Evolutionary conservation across 1,284 basidiomycete genomes (phyloP), one percentile per base, ranked within the genome.

Genomic region (Porogramme epimiltina): DNA sequence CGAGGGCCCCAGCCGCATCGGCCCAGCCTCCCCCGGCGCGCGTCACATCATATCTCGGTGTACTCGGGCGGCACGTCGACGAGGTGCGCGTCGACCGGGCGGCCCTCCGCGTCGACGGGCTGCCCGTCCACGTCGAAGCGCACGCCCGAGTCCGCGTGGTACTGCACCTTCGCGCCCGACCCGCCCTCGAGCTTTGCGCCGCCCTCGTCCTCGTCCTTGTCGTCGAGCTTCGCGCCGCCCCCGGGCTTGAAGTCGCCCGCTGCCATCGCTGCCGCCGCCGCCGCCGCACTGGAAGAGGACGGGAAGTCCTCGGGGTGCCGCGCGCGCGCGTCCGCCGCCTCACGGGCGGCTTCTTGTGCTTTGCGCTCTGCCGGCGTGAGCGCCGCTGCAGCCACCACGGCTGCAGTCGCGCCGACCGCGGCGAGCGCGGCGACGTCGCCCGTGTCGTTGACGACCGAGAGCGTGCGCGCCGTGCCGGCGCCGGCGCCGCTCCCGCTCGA

Each of bases 61-160:
- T 64, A 64, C 53, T 58, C 51, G 4, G 61, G 62, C 8, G 62
- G 62, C 2, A 60, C 56, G 19, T 64, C 62, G 19, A 9, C 56
- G n/a, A 61, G 61, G 19, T 10, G 34, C 34, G 5, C 13, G 34
- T 37, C 9, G 9, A 16, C 13, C 5, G 8, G 13, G 34, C 9
- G 34, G 34, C 6, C 34, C 34, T 37, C 34, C 22, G 49, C 18
- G 18, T 36, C 24, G 26, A 56, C 31, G 22, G 56, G 54, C 42
- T 52, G 54, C n/a, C 60, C 59, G 19, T 48, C 34, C 20, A 33
- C 37, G 26, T 58, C 58, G 47, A 64, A 64, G 15, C 63, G 59
- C 42, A 53, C 54, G n/a, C 63, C 63, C 38, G 63, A 64, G 47
- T 64, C 63, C 9, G 52, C 43, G 33, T 63, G 57, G 41, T 49